Evolutionary conservation across 192 early-diverging fungal genomes (phyloP).

Genomic region (Coemansia sp.): DNA sequence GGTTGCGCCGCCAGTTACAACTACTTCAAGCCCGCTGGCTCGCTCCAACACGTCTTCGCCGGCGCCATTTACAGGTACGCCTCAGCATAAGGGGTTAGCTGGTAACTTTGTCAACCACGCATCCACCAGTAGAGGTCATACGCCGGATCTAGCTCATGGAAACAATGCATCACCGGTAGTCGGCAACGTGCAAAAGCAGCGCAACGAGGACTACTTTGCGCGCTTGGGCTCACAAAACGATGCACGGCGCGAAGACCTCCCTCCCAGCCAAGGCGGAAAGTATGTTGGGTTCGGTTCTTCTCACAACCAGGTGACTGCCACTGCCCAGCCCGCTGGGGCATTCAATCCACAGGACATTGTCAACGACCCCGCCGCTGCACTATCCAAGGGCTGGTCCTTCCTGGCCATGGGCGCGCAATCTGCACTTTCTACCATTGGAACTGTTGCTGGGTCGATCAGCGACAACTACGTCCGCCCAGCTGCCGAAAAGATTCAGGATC

Average conservation of each 20-base stretch:
- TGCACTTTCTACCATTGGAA: conserved; percentile 44
- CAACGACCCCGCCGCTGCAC: conserved; percentile 67
- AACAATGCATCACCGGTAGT: conserved; percentile 12
- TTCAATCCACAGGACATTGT: conserved; percentile 60
- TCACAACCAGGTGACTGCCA: not conserved
- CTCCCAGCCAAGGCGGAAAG: conserved; percentile 77
- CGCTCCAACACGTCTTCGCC: conserved; percentile 32
- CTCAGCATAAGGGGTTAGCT: conserved; percentile 55
- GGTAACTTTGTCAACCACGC: not conserved
- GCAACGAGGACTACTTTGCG: conserved; percentile 81
- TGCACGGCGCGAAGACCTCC: conserved; percentile 59
- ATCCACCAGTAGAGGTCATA: conserved; percentile 29
- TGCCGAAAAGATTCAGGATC: no score
- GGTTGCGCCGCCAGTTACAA: conserved; percentile 36
- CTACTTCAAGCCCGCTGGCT: conserved; percentile 25
- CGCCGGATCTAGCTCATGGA: conserved; percentile 27
- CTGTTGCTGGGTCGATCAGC: conserved; percentile 23
- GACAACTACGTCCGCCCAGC: no score
- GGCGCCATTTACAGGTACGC: conserved; percentile 23
- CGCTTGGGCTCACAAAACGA: conserved; percentile 63
- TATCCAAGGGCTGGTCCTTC: conserved; percentile 69
- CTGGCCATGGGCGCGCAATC: conserved; percentile 59
- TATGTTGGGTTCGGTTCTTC: conserved; percentile 72
- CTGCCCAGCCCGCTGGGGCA: conserved; percentile 17
- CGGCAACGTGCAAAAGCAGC: conserved; percentile 56